Conservation (phyloP, 179 eudicot genomes). For the Spinacia oleracea region DNA sequence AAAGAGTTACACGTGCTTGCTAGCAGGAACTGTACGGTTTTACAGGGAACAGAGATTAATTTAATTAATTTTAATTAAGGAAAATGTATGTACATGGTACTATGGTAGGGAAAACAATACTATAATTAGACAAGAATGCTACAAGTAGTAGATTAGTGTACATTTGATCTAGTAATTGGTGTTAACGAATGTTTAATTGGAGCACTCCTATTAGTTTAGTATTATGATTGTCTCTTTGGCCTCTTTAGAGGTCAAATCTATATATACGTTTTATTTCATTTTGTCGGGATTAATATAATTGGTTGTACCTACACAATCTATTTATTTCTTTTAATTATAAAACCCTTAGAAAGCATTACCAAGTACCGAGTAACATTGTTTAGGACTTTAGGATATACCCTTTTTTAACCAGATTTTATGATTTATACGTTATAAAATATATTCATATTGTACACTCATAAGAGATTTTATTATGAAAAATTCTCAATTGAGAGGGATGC, state of each 20-base stretch:
- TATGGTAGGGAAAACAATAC: neutral
- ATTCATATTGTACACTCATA: too few relatives aligned
- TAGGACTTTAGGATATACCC: too few relatives aligned
- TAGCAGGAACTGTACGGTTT: neutral
- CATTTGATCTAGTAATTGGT: constrained; percentile 18
- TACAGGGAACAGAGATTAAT: neutral
- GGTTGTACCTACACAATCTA: neutral
- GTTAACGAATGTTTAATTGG: constrained; percentile 17
- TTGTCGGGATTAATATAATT: constrained; percentile 6
- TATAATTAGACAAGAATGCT: neutral
- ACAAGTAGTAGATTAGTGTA: neutral
- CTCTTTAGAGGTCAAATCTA: neutral
- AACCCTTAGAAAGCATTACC: too few relatives aligned
- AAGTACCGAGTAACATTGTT: too few relatives aligned
- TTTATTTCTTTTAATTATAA: too few relatives aligned
- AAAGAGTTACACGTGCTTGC: constrained; percentile 20
- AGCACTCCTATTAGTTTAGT: constrained; percentile 1
- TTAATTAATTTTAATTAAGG: neutral
- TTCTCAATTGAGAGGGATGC: too few relatives aligned
- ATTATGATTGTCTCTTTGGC: neutral
- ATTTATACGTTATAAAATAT: too few relatives aligned
- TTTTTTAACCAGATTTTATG: too few relatives aligned
- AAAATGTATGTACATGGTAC: neutral
- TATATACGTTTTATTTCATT: neutral
- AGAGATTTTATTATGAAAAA: too few relatives aligned